Conservation (phyloP, 768 basidiomycete genomes). For the Boletales sp. region DNA sequence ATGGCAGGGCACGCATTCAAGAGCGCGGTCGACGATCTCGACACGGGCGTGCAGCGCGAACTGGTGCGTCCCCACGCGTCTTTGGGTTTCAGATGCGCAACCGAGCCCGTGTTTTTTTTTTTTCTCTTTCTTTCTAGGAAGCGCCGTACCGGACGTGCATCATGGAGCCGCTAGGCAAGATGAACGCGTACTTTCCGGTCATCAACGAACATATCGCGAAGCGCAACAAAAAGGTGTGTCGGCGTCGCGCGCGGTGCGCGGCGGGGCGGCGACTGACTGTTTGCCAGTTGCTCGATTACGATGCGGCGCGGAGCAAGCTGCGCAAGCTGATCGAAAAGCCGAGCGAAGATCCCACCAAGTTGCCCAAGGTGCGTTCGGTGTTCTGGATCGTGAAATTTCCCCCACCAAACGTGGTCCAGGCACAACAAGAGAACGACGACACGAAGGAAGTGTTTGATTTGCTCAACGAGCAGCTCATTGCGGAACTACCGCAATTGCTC, state of each 20-base stretch:
- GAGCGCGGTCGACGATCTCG: slow-evolving; percentile 90
- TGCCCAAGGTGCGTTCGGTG: slow-evolving; percentile 60
- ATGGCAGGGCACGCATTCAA: slow-evolving; percentile 98
- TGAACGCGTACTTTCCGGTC: slow-evolving; percentile 92
- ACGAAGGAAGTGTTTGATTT: slow-evolving; percentile 91
- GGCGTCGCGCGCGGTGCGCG: too few relatives aligned
- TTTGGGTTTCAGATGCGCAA: too few relatives aligned
- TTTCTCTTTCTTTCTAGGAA: slow-evolving; percentile 50
- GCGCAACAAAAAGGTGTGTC: slow-evolving; percentile 87
- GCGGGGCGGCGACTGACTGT: too few relatives aligned
- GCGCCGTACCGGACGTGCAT: slow-evolving; percentile 92
- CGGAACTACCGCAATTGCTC: slow-evolving; percentile 86
- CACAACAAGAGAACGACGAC: slow-evolving; percentile 95
- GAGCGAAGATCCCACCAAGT: slow-evolving; percentile 86
- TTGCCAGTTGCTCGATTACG: slow-evolving; percentile 86
- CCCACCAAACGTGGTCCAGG: slow-evolving; percentile 31
- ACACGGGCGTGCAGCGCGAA: slow-evolving; percentile 77
- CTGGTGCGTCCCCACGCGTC: slow-evolving; percentile 50
- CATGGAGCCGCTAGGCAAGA: slow-evolving; percentile 92
- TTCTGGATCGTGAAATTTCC: background rate
- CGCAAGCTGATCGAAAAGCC: slow-evolving; percentile 91
- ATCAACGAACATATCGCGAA: slow-evolving; percentile 93
- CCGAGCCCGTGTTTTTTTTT: background rate
- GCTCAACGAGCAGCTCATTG: slow-evolving; percentile 88
- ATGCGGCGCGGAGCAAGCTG: slow-evolving; percentile 84